A percentile compares a stretch with the other conserved stretches of the same genome.
These are phyloP conservation scores for Talaromyces atroroseus DNA, from an alignment of 2,329 filamentous ascomycete species.

Conservation along the genomic window DNA sequence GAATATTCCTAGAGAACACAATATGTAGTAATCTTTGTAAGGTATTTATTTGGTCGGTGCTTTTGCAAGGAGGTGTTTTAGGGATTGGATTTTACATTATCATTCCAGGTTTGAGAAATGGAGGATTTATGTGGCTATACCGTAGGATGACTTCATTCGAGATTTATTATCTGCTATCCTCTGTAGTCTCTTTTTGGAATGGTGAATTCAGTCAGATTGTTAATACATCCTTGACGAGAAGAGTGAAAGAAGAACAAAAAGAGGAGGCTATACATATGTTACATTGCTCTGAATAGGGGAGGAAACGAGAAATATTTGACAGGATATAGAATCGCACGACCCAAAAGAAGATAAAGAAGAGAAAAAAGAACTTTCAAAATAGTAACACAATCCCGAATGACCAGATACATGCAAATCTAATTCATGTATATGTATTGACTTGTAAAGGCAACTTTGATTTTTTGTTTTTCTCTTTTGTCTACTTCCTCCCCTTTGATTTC, in stretches of 20 bases:
- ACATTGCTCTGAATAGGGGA: neutral
- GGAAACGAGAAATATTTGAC: neutral
- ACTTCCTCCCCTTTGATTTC: slow-evolving; percentile 1
- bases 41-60: neutral
- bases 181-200: neutral
- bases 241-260: neutral
- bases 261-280: slow-evolving; percentile 8
- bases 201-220: neutral
- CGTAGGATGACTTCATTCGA: neutral
- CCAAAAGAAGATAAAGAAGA: neutral
- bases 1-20: neutral
- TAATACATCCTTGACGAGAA: slow-evolving; percentile 5
- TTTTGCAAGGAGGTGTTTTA: neutral
- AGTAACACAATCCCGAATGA: slow-evolving; percentile 7
- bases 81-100: too few species aligned
- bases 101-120: neutral
- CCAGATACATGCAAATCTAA: neutral
- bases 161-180: neutral
- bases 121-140: neutral
- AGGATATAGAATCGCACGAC: neutral
- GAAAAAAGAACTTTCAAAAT: neutral
- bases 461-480: neutral
- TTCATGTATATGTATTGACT: neutral
- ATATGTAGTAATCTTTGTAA: neutral
- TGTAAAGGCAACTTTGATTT: neutral